phyloP scores from a whole-genome alignment of 2,329 filamentous ascomycete genomes.

The Paecilomyces sp. region DNA sequence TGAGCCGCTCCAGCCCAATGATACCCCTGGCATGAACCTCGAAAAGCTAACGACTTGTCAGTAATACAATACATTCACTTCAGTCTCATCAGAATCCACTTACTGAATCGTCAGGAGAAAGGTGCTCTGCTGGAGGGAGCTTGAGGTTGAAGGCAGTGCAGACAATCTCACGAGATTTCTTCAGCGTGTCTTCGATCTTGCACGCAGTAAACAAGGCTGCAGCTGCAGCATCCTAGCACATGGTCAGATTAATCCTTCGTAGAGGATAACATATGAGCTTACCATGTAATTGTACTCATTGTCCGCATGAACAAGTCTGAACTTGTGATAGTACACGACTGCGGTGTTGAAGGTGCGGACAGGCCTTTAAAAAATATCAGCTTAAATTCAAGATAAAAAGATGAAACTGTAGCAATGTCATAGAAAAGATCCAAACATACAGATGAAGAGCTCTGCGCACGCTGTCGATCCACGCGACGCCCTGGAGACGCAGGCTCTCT shows the following conservation, averaged over 20 bases:
- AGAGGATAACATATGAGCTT: constrained; percentile 8
- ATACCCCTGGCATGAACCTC: constrained; percentile 72
- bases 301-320: constrained; percentile 77
- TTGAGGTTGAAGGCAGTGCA: constrained; percentile 86
- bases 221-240: constrained; percentile 68
- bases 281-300: constrained; percentile 70
- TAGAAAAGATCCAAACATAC: constrained; percentile 43
- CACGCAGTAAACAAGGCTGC: constrained; percentile 87
- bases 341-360: constrained; percentile 89
- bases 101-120: constrained; percentile 77
- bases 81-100: constrained; percentile 13
- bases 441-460: constrained; percentile 72
- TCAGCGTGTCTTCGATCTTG: constrained; percentile 96
- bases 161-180: constrained; percentile 90
- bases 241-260: constrained; percentile 1
- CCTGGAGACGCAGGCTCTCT: constrained; percentile 72
- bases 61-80: neutral
- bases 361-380: constrained; percentile 48
- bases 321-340: constrained; percentile 88
- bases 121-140: constrained; percentile 56
- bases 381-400: constrained; percentile 1
- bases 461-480: constrained; percentile 81
- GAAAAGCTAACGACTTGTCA: constrained; percentile 54
- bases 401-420: neutral
- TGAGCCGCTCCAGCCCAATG: constrained; percentile 82